Percentiles rank a stretch among this genome's conserved stretches.
These are phyloP conservation scores for Harrya chromipes DNA, from an alignment of 768 basidiomycete species.

Conservation along the genomic window DNA sequence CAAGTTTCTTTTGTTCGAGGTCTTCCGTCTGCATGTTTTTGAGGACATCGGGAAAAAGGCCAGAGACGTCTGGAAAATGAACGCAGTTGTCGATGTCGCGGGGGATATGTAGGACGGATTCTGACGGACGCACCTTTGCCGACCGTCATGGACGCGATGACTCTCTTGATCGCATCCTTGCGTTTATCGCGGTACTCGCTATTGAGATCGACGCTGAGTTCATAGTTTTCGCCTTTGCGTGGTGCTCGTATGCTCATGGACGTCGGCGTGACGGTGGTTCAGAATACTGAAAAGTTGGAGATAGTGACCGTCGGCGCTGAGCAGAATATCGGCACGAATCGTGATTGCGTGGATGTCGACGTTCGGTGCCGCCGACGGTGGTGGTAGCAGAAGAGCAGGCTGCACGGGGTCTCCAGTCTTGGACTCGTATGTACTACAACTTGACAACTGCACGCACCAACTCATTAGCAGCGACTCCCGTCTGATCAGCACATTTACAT, in stretches of 20 bases:
- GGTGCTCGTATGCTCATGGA: conserved; percentile 51
- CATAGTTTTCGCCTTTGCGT: conserved; percentile 91
- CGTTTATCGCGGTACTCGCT: conserved; percentile 93
- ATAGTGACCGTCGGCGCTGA: neutral
- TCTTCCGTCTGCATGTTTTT: conserved; percentile 99
- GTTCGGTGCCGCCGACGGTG: neutral
- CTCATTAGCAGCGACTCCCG: no score
- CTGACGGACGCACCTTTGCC: conserved; percentile 72
- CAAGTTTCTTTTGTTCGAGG: conserved; percentile 99
- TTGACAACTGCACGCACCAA: no score
- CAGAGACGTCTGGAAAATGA: conserved; percentile 66
- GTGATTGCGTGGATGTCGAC: neutral
- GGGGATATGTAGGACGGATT: neutral
- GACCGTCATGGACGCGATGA: conserved; percentile 98
- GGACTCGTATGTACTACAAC: no score
- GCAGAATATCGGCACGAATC: neutral
- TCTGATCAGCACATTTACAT: no score
- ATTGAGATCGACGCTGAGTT: conserved; percentile 95
- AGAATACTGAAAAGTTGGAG: neutral
- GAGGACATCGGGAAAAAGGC: conserved; percentile 95
- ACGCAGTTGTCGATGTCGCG: conserved; percentile 1
- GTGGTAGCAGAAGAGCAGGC: neutral
- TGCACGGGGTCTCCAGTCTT: no score
- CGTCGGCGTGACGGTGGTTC: conserved; percentile 7
- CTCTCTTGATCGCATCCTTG: conserved; percentile 97